Evolutionary conservation across 176 grass and related monocot species (phyloP).

Genomic region (Oryza meridionalis): DNA sequence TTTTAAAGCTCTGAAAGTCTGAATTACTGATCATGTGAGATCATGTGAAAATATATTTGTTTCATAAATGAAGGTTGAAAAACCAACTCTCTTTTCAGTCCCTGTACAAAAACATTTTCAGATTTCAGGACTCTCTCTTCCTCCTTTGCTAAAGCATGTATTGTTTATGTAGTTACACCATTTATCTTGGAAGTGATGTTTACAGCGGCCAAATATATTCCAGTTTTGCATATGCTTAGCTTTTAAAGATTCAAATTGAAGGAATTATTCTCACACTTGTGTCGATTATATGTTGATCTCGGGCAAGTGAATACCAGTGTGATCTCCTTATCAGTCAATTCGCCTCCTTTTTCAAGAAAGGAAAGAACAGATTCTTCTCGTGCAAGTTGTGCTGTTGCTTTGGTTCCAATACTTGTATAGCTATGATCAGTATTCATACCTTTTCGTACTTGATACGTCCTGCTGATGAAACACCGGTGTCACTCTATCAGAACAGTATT

Average conservation of each 20-base stretch:
- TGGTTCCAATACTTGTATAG: neutral
- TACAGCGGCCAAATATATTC: neutral
- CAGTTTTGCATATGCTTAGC: constrained; percentile 5
- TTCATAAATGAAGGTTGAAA: neutral
- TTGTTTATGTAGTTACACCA: neutral
- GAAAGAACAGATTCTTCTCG: neutral
- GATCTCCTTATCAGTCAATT: neutral
- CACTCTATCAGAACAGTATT: neutral
- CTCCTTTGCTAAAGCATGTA: neutral
- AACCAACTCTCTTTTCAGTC: neutral
- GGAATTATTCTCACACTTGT: constrained; percentile 4
- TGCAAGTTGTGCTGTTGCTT: neutral
- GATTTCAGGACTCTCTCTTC: neutral
- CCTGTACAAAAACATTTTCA: neutral
- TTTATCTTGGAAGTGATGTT: neutral
- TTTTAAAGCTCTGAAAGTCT: neutral
- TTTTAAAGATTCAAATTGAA: constrained; percentile 13
- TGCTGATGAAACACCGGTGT: neutral
- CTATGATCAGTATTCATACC: neutral
- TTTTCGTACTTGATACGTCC: neutral
- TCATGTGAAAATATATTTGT: neutral
- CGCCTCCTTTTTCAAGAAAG: neutral
- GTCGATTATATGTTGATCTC: constrained; percentile 20
- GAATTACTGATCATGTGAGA: neutral
- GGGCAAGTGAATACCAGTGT: neutral